Evolutionary conservation across 2,329 filamentous ascomycete genomes (phyloP).

Genomic region (Stagonosporopsis cucurbitacearum): DNA sequence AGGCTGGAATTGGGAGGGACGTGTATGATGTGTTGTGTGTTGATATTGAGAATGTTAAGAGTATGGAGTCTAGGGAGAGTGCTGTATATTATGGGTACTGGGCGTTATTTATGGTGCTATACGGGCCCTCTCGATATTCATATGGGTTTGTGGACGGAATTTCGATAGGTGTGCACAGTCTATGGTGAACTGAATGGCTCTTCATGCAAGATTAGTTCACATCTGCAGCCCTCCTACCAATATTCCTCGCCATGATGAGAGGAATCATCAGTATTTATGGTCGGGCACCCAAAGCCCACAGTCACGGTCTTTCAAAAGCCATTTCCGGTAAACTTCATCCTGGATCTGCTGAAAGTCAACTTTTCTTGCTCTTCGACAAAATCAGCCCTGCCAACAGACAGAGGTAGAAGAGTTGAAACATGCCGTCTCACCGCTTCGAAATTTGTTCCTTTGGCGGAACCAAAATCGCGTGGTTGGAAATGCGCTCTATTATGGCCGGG

Average conservation of each 20-base stretch:
- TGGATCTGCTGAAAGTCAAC: not conserved
- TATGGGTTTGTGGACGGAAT: not conserved
- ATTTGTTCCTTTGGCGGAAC: not conserved
- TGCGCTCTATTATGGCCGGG: not conserved
- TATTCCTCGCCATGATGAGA: not conserved
- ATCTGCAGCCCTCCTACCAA: too few relatives aligned
- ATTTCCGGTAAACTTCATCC: not conserved
- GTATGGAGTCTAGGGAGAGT: not conserved
- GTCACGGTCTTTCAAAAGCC: not conserved
- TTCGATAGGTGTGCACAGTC: not conserved
- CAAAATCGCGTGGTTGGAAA: not conserved
- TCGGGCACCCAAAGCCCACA: not conserved
- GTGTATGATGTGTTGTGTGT: not conserved
- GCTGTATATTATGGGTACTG: constrained; percentile 4
- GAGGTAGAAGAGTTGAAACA: not conserved
- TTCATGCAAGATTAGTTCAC: too few relatives aligned
- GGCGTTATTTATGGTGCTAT: not conserved
- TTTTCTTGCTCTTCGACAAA: not conserved
- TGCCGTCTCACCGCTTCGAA: not conserved
- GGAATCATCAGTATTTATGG: not conserved
- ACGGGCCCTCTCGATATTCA: not conserved
- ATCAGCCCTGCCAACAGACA: not conserved
- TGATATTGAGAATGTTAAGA: not conserved
- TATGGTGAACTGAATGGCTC: not conserved
- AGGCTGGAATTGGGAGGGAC: not conserved